Evolutionary conservation across 306 rosid species (phyloP), one percentile per base, ranked within the genome.

Genomic region (Leucaena leucocephala): DNA sequence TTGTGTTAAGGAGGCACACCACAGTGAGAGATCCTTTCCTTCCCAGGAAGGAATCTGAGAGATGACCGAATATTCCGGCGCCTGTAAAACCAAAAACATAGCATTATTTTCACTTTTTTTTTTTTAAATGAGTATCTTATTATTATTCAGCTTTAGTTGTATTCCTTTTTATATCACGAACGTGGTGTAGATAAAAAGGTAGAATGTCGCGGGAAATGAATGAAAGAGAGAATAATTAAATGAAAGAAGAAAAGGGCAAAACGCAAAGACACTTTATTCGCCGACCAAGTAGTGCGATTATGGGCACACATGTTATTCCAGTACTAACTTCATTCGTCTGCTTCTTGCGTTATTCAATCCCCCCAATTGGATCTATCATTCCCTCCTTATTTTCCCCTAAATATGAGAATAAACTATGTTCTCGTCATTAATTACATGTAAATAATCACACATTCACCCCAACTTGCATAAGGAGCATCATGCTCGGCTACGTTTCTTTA

Each of bases 21-120:
- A 83, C 81, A 0, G 50, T 87, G 7, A 94, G 85, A 22, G 97
- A 91, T 13, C 98, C 97, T 82, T 91, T 92, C 68, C 98, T 91
- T 83, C 98, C 97, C 0, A 94, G 81, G 19, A 72, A 83, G 0
- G 97, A 92, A 74, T 94, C 98, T 27, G 98, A 91, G 17, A 91
- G 91, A 75, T 94, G 98, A 2, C 98, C 98, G 78, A 94, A 94
- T 61, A 83, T 76, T 71, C 98, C 98, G 2, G 98, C 98, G 35
- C 98, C 98, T 92, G 90, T 2, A 54, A 50, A 15, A 52, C 58
- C 58, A 54, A n/a, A 17, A 54, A 17, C 27, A 52, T 15, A 2
- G 2, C 8, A 1, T 45, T 11, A 45, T 45, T 45, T 10, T 45
- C 49, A 45, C 49, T 45, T 38, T 3, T 48, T 46, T 48, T 14